Percentiles rank a stretch among this genome's conserved stretches.
phyloP scores from a whole-genome alignment of 2,329 filamentous ascomycete genomes.

The Xylariaceae sp. region DNA sequence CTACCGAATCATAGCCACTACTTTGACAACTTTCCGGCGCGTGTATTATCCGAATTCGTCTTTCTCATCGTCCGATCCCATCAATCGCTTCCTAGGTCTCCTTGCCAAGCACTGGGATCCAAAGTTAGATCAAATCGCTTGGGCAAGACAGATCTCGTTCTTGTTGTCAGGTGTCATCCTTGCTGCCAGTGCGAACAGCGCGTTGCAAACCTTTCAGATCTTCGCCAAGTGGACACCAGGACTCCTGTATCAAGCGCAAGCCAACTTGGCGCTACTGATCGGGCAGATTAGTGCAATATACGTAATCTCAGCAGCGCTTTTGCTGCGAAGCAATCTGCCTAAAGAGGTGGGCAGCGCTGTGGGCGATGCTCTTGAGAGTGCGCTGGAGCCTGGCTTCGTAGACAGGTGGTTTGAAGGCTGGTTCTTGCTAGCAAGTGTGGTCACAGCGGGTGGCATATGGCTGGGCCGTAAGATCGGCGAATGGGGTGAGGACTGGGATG shows the following conservation, averaged over 20 bases:
- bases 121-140: conserved; percentile 73
- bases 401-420: conserved; percentile 86
- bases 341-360: conserved; percentile 73
- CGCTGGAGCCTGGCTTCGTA: conserved; percentile 67
- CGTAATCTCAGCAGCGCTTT: conserved; percentile 73
- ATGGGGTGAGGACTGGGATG: conserved; percentile 55
- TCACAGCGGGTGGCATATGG: conserved; percentile 70
- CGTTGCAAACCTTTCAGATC: conserved; percentile 79
- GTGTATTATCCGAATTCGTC: conserved; percentile 40
- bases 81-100: conserved; percentile 77
- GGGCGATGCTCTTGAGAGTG: conserved; percentile 71
- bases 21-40: conserved; percentile 63
- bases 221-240: conserved; percentile 71
- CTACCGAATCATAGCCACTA: conserved; percentile 74
- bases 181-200: conserved; percentile 73
- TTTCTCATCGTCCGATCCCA: conserved; percentile 71
- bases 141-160: conserved; percentile 83
- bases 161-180: conserved; percentile 79
- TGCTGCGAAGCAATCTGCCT: conserved; percentile 75
- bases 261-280: conserved; percentile 73
- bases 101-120: conserved; percentile 82
- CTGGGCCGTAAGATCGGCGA: conserved; percentile 58
- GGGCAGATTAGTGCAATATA: conserved; percentile 81
- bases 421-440: conserved; percentile 66
- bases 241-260: conserved; percentile 68